Conservation (phyloP, 2,329 filamentous ascomycete species). For the Aspergillus quadricinctus region DNA sequence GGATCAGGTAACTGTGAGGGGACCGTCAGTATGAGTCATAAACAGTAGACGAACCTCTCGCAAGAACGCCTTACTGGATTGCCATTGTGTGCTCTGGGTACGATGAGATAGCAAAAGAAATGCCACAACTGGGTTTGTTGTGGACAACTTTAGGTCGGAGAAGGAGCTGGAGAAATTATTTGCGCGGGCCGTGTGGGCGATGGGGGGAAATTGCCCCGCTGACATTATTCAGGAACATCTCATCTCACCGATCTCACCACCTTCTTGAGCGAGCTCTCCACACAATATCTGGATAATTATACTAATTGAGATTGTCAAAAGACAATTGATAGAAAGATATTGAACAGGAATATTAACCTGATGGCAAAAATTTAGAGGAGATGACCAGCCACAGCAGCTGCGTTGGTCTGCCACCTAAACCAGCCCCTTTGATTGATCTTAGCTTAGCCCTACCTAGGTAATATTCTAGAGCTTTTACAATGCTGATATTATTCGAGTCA, state of each 20-base stretch:
- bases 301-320: not conserved
- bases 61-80: slow-evolving; percentile 26
- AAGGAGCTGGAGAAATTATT: not conserved
- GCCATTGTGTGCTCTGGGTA: slow-evolving; percentile 25
- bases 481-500: too few relatives aligned
- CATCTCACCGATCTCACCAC: not conserved
- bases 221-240: not conserved
- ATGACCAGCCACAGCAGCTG: not conserved
- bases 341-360: not conserved
- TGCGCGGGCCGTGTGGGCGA: not conserved
- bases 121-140: not conserved
- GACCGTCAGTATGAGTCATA: slow-evolving; percentile 14
- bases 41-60: not conserved
- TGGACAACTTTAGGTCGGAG: not conserved
- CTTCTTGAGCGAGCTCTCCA: not conserved
- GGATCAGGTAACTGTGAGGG: slow-evolving; percentile 82
- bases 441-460: not conserved
- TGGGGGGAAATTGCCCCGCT: not conserved
- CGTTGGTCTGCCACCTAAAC: not conserved
- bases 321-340: not conserved
- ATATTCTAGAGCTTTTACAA: not conserved
- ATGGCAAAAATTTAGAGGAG: not conserved
- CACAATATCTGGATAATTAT: not conserved
- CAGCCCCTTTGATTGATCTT: not conserved
- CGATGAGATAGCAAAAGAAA: not conserved